These are phyloP conservation scores for Nigrospora osmanthi DNA, from an alignment of 2,329 filamentous ascomycete genomes.

Conservation along the genomic window DNA sequence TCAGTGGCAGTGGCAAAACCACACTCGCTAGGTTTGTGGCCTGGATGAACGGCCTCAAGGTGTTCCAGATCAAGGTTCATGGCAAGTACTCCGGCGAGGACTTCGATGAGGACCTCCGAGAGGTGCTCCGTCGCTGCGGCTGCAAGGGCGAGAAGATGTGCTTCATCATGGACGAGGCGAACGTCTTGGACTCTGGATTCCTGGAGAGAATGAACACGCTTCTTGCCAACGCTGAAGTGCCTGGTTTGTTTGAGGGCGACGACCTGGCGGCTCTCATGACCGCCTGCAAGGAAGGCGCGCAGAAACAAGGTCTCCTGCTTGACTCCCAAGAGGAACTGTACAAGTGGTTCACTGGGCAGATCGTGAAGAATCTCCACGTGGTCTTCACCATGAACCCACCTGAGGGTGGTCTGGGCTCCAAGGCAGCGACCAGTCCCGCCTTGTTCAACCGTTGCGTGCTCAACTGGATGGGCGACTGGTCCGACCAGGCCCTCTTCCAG, in stretches of 20 bases:
- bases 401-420: constrained; percentile 87
- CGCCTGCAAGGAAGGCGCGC: constrained; percentile 95
- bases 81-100: constrained; percentile 97
- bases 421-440: constrained; percentile 94
- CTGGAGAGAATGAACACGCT: constrained; percentile 98
- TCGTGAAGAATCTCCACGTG: constrained; percentile 97
- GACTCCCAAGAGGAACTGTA: constrained; percentile 99
- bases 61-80: constrained; percentile 99
- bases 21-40: constrained; percentile 96
- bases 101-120: constrained; percentile 94
- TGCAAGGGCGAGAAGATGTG: constrained; percentile 99
- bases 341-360: constrained; percentile 99
- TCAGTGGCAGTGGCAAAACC: constrained; percentile 97
- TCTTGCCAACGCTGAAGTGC: constrained; percentile 97
- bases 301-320: constrained; percentile 86
- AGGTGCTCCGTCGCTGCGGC: constrained; percentile 85
- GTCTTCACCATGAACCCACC: constrained; percentile 99
- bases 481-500: constrained; percentile 96
- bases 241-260: constrained; percentile 97
- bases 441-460: constrained; percentile 99
- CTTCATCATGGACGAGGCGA: constrained; percentile 99
- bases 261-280: constrained; percentile 99
- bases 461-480: constrained; percentile 99
- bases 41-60: constrained; percentile 99
- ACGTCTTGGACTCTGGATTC: constrained; percentile 97